A percentile compares a stretch with the other conserved stretches of the same genome.
These are phyloP conservation scores for Helicocarpus griseus DNA, from an alignment of 2,329 filamentous ascomycete species.

Conservation along the genomic window DNA sequence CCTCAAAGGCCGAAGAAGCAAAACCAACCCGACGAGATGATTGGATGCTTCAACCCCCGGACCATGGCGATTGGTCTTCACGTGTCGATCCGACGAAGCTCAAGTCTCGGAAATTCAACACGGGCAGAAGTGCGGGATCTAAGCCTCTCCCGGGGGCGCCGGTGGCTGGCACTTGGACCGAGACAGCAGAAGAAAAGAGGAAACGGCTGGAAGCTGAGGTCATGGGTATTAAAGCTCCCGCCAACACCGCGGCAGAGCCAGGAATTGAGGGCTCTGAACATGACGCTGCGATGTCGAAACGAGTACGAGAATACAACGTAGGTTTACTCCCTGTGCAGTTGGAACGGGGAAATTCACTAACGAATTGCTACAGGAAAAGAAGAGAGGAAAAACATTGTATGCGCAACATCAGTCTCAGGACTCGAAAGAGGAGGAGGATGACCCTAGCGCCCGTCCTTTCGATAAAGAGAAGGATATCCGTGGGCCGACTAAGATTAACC, in stretches of 20 bases:
- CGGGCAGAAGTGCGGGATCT: conserved; percentile 48
- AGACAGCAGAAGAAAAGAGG: conserved; percentile 78
- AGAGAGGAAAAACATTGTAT: conserved; percentile 12
- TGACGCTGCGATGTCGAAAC: conserved; percentile 9
- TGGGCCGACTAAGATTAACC: conserved; percentile 59
- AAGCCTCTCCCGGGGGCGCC: conserved; percentile 27
- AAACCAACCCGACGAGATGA: conserved; percentile 60
- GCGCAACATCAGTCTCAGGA: conserved; percentile 9
- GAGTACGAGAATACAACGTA: conserved; percentile 14
- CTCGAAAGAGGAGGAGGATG: conserved; percentile 67
- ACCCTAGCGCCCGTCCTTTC: conserved; percentile 81
- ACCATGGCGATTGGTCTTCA: conserved; percentile 42
- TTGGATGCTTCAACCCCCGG: conserved; percentile 68
- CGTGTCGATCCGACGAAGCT: conserved; percentile 72
- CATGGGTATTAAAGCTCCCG: conserved; percentile 52
- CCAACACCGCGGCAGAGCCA: conserved; percentile 3
- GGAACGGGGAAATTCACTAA: neutral
- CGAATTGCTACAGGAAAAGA: conserved; percentile 9
- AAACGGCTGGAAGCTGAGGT: conserved; percentile 71
- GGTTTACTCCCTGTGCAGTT: conserved; percentile 4
- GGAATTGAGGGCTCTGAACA: conserved; percentile 1
- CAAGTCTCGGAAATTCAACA: conserved; percentile 70
- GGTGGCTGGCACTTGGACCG: conserved; percentile 64
- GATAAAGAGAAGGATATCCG: conserved; percentile 93
- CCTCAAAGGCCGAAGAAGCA: conserved; percentile 21